Base-by-base conservation (phyloP, 768 basidiomycete genomes). In the Imleria badia region DNA sequence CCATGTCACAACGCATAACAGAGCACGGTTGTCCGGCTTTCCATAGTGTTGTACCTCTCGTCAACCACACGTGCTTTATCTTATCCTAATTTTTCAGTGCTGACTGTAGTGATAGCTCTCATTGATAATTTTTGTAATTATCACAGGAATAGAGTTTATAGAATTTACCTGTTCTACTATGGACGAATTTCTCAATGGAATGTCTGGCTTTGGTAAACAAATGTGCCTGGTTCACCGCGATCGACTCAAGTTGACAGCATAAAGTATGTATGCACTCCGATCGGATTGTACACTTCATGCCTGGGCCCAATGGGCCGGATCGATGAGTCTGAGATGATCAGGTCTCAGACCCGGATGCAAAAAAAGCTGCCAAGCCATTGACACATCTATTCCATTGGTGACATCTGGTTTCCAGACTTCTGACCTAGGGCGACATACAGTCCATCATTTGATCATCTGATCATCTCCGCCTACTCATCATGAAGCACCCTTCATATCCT, bases 401-500 rank as follows among this genome's bases (percentile, higher is more conserved):
- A 43, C 23, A 20, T 23, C 31, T 17, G 8, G 12, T 22, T 33
- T 20, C 6, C 19, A 7, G 3, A 13, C 9, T 19, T 30, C 10
- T 31, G 19, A 43, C 29, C 7, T 17, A n/a, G n/a, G n/a, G n/a
- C n/a, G n/a, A n/a, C n/a, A n/a, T 9, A 19, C n/a, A 15, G 31
- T 6, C 5, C 38, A 3, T n/a, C n/a, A n/a, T n/a, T n/a, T 15
- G 20, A 56, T 19, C 34, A 10, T 23, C 34, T 5, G 15, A 38
- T 72, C 59, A 86, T 62, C 78, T 72, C 56, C 88, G 78, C 52
- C 88, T 74, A 60, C 81, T 82, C 86, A 90, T 87, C 23, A 81
- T 79, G 67, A 89, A 93, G 67, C 86, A 89, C 4, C 92, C 94
- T 73, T 96, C 94, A 65, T 96, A 94, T 7, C 92, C 92, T 26